Percentiles rank a stretch among this genome's conserved stretches.
Conservation (phyloP, 2,329 filamentous ascomycete species). For the Pseudogymnoascus destructans region DNA sequence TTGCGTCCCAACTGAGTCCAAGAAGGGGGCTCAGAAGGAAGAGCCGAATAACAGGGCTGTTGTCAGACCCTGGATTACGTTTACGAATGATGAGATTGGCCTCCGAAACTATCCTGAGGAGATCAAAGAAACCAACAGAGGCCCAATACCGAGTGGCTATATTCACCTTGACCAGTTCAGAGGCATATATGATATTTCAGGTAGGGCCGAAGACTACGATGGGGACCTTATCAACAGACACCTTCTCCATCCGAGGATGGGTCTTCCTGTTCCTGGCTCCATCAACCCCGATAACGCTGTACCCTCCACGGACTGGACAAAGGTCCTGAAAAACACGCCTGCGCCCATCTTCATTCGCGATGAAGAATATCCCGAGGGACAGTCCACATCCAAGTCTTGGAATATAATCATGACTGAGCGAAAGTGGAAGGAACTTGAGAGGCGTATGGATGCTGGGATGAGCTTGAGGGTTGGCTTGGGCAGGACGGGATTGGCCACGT, state of each 20-base stretch:
- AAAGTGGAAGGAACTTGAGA: conserved; percentile 5
- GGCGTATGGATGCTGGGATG: background rate
- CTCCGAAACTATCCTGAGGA: conserved; percentile 19
- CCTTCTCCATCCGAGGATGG: conserved; percentile 20
- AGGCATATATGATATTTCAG: conserved; percentile 20
- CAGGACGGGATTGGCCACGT: background rate
- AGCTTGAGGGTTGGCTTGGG: background rate
- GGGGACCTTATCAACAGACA: conserved; percentile 17
- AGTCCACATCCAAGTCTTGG: background rate
- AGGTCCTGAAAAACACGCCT: background rate
- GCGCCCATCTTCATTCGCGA: background rate
- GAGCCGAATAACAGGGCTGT: conserved; percentile 20
- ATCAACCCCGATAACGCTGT: conserved; percentile 17
- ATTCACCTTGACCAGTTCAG: conserved; percentile 22
- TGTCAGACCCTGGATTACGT: conserved; percentile 17
- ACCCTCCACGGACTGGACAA: conserved; percentile 9
- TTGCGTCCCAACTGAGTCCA: conserved; percentile 20
- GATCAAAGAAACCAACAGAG: conserved; percentile 14
- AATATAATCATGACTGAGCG: background rate
- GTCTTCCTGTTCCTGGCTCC: conserved; percentile 18
- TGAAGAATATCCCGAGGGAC: background rate
- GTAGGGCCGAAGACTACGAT: conserved; percentile 22
- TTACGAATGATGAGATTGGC: conserved; percentile 24
- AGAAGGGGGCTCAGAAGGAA: conserved; percentile 17
- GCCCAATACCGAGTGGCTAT: conserved; percentile 17